Percentiles rank a stretch among this genome's conserved stretches.
Evolutionary conservation across 305 asterid genomes (phyloP).

Genomic region (Nicotiana rustica): DNA sequence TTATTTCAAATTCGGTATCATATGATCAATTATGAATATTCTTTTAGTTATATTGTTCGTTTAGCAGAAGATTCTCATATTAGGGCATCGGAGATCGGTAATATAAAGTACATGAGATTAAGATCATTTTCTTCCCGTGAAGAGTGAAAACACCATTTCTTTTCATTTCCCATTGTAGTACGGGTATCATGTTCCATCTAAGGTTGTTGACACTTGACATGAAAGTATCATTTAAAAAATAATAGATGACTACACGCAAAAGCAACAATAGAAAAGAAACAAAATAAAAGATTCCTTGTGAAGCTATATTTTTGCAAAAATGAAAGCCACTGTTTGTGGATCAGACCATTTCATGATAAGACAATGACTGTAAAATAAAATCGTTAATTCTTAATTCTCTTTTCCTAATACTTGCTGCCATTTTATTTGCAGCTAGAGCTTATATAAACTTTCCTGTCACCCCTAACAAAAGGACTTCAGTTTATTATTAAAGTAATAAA

Average conservation of each 20-base stretch:
- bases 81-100: too few relatives aligned
- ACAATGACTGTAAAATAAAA: not conserved
- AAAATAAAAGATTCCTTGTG: not conserved
- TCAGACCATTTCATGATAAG: slow-evolving; percentile 18
- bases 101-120: too few relatives aligned
- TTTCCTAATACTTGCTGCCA: not conserved
- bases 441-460: not conserved
- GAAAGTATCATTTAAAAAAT: slow-evolving; percentile 17
- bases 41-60: too few relatives aligned
- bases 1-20: too few relatives aligned
- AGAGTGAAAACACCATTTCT: too few relatives aligned
- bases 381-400: not conserved
- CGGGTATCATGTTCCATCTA: slow-evolving; percentile 33
- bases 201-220: slow-evolving; percentile 26
- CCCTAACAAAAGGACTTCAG: not conserved
- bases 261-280: slow-evolving; percentile 9
- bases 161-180: not conserved
- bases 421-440: not conserved
- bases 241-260: slow-evolving; percentile 19
- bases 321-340: slow-evolving; percentile 14
- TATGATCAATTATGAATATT: too few relatives aligned
- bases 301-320: not conserved
- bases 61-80: too few relatives aligned
- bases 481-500: not conserved
- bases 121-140: too few relatives aligned